Evolutionary conservation across 805 yeast species (phyloP).

Genomic region (Lipomyces kockii): DNA sequence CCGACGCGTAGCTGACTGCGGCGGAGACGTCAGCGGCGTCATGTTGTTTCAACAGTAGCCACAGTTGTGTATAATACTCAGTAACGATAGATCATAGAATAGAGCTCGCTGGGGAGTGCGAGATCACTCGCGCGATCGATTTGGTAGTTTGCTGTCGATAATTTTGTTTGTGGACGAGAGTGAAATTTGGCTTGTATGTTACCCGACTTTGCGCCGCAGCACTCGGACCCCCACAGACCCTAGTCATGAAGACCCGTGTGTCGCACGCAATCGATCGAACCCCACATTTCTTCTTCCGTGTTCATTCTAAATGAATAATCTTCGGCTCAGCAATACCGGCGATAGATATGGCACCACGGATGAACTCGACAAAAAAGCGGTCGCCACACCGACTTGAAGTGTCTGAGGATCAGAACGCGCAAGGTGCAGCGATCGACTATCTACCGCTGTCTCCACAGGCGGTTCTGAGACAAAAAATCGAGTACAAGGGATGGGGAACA

Average conservation of each 20-base stretch:
- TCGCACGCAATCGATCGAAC: too few relatives aligned
- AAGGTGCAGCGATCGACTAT: conserved; percentile 1
- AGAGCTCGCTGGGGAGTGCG: neutral
- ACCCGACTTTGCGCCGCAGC: too few relatives aligned
- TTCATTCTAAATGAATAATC: neutral
- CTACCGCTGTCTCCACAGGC: conserved; percentile 13
- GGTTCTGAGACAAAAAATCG: conserved; percentile 13
- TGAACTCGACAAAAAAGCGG: neutral
- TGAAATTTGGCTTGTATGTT: too few relatives aligned
- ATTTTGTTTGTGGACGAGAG: neutral
- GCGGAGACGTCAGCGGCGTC: conserved; percentile 15
- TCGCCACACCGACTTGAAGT: neutral
- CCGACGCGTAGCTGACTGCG: conserved; percentile 7
- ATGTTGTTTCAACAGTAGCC: neutral
- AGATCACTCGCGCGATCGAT: neutral
- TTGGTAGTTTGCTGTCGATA: neutral
- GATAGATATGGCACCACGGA: neutral
- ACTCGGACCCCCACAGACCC: too few relatives aligned
- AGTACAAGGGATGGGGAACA: conserved; percentile 27
- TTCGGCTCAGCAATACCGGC: neutral
- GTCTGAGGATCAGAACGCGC: neutral
- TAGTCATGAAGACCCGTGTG: too few relatives aligned
- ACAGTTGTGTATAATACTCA: neutral
- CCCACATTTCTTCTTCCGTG: neutral
- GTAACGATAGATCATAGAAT: neutral